Evolutionary conservation across 352 stramenopile species (phyloP).

Genomic region (Phytopythium aichiense): DNA sequence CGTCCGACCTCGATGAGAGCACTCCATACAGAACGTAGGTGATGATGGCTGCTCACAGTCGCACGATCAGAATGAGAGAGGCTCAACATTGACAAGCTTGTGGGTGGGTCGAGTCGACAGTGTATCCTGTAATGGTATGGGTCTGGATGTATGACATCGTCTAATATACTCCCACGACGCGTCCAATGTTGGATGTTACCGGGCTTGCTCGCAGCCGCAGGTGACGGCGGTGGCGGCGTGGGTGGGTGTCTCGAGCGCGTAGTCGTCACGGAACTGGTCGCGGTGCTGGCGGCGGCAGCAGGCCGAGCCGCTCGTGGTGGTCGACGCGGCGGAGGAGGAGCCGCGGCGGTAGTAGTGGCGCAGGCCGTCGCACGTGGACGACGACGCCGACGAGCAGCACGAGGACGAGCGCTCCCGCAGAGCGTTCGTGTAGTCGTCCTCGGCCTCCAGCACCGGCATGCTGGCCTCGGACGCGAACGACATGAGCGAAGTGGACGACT

Average conservation of each 20-base stretch:
- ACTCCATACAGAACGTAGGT: background rate
- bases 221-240: background rate
- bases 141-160: background rate
- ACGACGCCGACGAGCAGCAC: background rate
- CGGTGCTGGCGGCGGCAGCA: constrained; percentile 3
- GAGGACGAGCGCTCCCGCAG: background rate
- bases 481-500: constrained; percentile 3
- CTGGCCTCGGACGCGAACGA: constrained; percentile 3
- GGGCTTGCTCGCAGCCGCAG: background rate
- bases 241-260: constrained; percentile 4
- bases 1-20: background rate
- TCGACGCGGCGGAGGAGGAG: background rate
- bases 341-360: constrained; percentile 2
- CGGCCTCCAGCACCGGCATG: background rate
- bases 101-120: background rate
- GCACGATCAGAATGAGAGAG: background rate
- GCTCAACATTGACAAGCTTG: background rate
- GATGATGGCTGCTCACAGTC: background rate
- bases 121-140: background rate
- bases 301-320: background rate
- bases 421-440: background rate
- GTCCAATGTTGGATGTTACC: background rate
- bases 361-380: constrained; percentile 2
- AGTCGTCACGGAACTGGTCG: constrained; percentile 8
- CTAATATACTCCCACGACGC: background rate